Percentiles rank a stretch among this genome's conserved stretches.
Evolutionary conservation across 345 rosid species (phyloP).

Genomic region (Murraya paniculata): DNA sequence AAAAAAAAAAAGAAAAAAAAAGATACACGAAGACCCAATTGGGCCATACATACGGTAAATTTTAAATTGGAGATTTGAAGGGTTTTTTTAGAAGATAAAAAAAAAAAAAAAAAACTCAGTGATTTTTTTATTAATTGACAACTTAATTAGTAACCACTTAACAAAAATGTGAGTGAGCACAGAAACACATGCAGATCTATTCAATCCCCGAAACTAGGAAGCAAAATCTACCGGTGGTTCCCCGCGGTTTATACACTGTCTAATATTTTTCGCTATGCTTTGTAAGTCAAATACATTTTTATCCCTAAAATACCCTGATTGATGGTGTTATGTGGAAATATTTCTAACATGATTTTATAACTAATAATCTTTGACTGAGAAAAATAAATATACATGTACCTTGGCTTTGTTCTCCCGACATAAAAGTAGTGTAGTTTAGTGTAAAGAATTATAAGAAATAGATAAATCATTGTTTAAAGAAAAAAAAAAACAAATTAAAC

Average conservation of each 20-base stretch:
- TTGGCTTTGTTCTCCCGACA: no score
- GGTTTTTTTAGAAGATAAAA: neutral
- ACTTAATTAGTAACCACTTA: neutral
- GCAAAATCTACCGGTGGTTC: neutral
- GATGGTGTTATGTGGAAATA: no score
- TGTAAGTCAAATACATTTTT: neutral
- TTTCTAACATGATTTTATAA: no score
- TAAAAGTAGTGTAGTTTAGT: no score
- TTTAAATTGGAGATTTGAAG: neutral
- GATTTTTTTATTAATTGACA: neutral
- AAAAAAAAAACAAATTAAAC: no score
- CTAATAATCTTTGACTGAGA: no score
- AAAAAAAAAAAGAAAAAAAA: neutral
- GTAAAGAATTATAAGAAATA: no score
- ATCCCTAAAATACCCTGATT: neutral
- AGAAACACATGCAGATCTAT: neutral
- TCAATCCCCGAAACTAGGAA: constrained; percentile 1
- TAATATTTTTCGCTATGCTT: neutral
- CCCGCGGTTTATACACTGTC: neutral
- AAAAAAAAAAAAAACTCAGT: neutral
- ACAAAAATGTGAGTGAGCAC: neutral
- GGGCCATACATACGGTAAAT: neutral
- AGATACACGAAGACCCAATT: neutral
- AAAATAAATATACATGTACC: no score
- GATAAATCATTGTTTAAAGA: no score